These are phyloP conservation scores for Plantago ovata DNA, from an alignment of 257 asterid genomes.

Conservation along the genomic window DNA sequence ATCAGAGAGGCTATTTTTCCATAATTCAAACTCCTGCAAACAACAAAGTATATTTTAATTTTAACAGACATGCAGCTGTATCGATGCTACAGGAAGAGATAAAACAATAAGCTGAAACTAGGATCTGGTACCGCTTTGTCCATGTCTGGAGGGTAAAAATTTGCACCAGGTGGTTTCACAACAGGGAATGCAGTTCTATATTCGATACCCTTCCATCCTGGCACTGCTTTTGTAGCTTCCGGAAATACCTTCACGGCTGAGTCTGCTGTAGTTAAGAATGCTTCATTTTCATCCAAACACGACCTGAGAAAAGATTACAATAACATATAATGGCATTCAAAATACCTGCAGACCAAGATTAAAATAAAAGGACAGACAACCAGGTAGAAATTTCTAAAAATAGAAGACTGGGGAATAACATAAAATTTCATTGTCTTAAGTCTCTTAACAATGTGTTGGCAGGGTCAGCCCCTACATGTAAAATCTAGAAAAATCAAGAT, in stretches of 20 bases:
- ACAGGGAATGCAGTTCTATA: constrained; percentile 74
- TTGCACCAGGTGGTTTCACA: constrained; percentile 84
- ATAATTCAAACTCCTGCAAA: constrained; percentile 74
- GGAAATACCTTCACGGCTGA: constrained; percentile 74
- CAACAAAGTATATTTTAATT: constrained; percentile 8
- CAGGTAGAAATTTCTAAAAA: not conserved
- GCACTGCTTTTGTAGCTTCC: constrained; percentile 64
- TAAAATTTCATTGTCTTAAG: not conserved
- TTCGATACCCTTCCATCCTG: constrained; percentile 85
- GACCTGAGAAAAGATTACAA: constrained; percentile 52
- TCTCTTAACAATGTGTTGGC: not conserved
- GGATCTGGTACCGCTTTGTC: constrained; percentile 64
- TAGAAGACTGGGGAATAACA: not conserved
- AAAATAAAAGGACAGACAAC: no score
- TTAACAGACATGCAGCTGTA: not conserved
- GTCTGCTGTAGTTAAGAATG: constrained; percentile 90
- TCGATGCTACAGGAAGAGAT: constrained; percentile 11
- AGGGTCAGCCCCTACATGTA: not conserved
- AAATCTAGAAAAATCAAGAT: not conserved
- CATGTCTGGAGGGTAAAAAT: constrained; percentile 95
- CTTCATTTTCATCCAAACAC: constrained; percentile 80
- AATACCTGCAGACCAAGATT: no score
- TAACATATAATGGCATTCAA: no score
- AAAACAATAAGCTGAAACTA: not conserved
- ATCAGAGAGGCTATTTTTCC: constrained; percentile 75